These are phyloP conservation scores for Lepidium africanum DNA, from an alignment of 345 rosid species.

Conservation along the genomic window DNA sequence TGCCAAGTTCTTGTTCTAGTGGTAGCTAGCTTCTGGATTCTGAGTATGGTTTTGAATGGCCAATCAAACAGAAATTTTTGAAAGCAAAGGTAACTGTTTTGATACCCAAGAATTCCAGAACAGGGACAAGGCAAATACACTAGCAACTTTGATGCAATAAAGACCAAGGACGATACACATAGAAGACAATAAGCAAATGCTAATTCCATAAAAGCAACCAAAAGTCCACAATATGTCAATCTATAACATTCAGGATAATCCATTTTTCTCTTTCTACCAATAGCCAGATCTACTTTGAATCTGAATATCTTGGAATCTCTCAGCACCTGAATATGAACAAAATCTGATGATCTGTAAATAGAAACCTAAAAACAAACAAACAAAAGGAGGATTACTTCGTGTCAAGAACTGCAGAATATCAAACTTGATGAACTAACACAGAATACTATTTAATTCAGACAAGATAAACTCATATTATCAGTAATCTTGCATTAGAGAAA, in stretches of 20 bases:
- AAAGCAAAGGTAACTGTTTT: conserved; percentile 18
- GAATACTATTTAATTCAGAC: neutral
- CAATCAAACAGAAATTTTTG: conserved; percentile 43
- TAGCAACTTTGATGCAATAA: conserved; percentile 40
- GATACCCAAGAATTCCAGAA: conserved; percentile 43
- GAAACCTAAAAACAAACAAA: neutral
- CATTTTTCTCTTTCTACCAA: conserved; percentile 4
- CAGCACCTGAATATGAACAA: neutral
- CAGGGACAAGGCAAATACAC: conserved; percentile 57
- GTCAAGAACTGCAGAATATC: neutral
- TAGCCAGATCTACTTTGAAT: conserved; percentile 2
- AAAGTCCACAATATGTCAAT: conserved; percentile 47
- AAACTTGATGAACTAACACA: neutral
- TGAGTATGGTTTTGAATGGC: conserved; percentile 41
- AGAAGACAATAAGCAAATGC: conserved; percentile 53
- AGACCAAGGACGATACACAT: conserved; percentile 45
- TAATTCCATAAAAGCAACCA: conserved; percentile 54
- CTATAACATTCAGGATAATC: conserved; percentile 27
- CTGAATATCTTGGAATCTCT: neutral
- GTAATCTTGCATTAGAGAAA: neutral
- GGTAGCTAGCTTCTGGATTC: conserved; percentile 39
- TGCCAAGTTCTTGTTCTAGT: conserved; percentile 30
- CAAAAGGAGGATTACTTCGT: neutral
- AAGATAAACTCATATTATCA: neutral
- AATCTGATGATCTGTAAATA: conserved; percentile 2